Evolutionary conservation across 2,329 filamentous ascomycete genomes (phyloP), one percentile per base, ranked within the genome.

Genomic region (Colletotrichum tabaci): DNA sequence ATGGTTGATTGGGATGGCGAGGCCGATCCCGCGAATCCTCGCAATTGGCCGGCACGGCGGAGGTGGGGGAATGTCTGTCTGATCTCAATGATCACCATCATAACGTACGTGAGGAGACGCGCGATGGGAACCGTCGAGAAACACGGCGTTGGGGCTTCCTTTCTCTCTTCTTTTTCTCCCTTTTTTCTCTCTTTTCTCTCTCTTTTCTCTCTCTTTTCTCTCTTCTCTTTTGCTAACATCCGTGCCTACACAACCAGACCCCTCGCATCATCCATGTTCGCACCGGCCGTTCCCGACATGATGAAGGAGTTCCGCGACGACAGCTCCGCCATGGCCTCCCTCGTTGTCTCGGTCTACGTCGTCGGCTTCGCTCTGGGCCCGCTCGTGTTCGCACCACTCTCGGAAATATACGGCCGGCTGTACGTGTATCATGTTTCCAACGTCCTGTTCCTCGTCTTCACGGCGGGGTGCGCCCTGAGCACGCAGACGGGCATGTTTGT

Each of bases 331-430:
- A 82, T 93, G 1, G 87, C 86, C 0, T 86, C 89, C 0, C 90
- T 94, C 61, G 89, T 92, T 66, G 89, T 94, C 0, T 92, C 90
- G 0, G 26, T 50, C 16, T 92, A 91, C 77, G 84, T 94, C 2
- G 82, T 93, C 0, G 91, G 92, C 23, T 90, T 89, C 71, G 88
- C 87, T 2, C 83, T 87, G 38, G 91, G 90, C 0, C 90, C 90
- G 0, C 79, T 88, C 58, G 69, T 92, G 5, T 86, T 89, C 64
- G 89, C 89, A 0, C 90, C 91, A 0, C 69, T 92, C 9, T 89
- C 86, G 15, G 90, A 93, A 77, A 79, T 90, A 6, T 90, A 88
- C 75, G 89, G 89, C 26, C 85, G 89, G 2, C 79, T 84, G 7
- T 76, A 82, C n/a, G 78, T 90, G 40, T 89, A 89, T 74, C 83